phyloP scores from a whole-genome alignment of 2,329 filamentous ascomycete species.

The Alternaria hordeiaustralica region DNA sequence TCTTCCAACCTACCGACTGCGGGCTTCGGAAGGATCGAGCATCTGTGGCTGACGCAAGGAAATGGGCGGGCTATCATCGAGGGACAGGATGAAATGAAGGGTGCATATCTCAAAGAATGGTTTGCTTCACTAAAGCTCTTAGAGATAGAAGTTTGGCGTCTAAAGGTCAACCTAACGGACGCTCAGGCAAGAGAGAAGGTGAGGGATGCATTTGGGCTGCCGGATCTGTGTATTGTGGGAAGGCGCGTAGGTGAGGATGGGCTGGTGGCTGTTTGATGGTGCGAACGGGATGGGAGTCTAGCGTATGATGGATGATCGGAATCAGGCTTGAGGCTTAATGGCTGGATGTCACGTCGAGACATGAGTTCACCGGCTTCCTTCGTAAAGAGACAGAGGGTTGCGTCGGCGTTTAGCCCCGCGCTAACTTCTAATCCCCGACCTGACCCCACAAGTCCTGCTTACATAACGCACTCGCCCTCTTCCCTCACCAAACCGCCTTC shows the following conservation, averaged over 20 bases:
- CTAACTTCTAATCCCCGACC: slow-evolving; percentile 8
- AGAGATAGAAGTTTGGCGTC: not conserved
- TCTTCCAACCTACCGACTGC: rapidly evolving
- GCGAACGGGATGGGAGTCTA: not conserved
- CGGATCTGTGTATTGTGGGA: not conserved
- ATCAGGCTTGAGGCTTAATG: not conserved
- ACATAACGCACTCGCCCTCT: slow-evolving; percentile 17
- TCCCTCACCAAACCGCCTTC: slow-evolving; percentile 1
- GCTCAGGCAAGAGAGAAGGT: not conserved
- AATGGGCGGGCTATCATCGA: not conserved
- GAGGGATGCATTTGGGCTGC: not conserved
- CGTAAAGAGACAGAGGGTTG: not conserved
- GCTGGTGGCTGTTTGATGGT: not conserved
- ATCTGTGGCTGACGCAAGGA: not conserved
- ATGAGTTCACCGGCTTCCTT: not conserved
- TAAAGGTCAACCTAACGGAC: not conserved
- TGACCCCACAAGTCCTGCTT: slow-evolving; percentile 9
- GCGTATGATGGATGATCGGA: not conserved
- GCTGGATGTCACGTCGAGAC: not conserved
- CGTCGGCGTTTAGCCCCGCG: slow-evolving; percentile 2
- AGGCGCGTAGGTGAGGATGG: not conserved
- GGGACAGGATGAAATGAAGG: not conserved
- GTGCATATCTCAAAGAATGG: not conserved
- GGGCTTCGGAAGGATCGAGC: rapidly evolving
- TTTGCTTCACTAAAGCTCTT: not conserved